Base-by-base conservation (phyloP, 306 rosid species). In the Gleditsia sinensis region DNA sequence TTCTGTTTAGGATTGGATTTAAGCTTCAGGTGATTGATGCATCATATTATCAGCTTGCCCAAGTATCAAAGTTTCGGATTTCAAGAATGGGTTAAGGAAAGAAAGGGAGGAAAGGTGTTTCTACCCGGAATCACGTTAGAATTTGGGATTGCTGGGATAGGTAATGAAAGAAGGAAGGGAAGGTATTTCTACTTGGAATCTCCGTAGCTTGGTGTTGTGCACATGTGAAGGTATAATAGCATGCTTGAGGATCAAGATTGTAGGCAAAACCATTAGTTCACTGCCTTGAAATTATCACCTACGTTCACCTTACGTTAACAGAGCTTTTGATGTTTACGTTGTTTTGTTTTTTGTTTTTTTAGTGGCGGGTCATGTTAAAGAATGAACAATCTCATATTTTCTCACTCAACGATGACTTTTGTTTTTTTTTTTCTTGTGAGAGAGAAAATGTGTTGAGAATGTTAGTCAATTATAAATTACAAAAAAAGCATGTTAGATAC, bases 181-280 rank as follows among this genome's bases (percentile, higher is more conserved):
- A 75, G 27, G 50, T 46, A 55, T 55, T 65, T 9, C 21, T 55
- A 25, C 30, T 51, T 75, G 84, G 73, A 42, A 25, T 21, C 42
- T 60, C 27, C 34, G 8, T 42, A 23, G 54, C 51, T 50, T 23
- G 63, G 1, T 61, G 56, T 36, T 33, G 36, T 69, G 57, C 45
- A 42, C 54, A 12, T 45, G 59, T 46, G 79, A 58, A 49, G 64
- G 79, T 42, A 72, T 57, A 27, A 67, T 20, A 19, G 76, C 30
- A 58, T 37, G 32, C 71, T 37, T 80, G 71, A 28, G 59, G 27
- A 11, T 24, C 59, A 37, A 67, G 4, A 57, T 33, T 67, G 37
- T 56, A 11, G 7, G 7, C 5, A 34, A 34, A 5, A 34, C 7
- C 39, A 5, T 34, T n/a, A n/a, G n/a, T n/a, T n/a, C n/a, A n/a